phyloP scores from a whole-genome alignment of 1,284 basidiomycete species.

The Cystobasidium sp. region DNA sequence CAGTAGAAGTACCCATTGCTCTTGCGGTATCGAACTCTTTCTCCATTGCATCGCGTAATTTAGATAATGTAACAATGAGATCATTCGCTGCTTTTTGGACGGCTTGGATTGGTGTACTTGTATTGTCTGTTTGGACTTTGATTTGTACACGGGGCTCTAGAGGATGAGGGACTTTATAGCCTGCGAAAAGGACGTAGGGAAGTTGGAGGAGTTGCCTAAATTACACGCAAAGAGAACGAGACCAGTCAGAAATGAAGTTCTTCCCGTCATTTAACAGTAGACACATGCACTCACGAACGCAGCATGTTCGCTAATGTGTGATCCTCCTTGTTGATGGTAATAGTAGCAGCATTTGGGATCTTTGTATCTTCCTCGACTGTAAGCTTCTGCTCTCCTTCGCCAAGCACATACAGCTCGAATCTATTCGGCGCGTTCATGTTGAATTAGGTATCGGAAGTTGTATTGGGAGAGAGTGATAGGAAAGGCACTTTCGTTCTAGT shows the following conservation, averaged over 20 bases:
- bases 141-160: slow-evolving; percentile 90
- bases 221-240: too few species aligned
- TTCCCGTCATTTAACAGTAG: too few species aligned
- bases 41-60: slow-evolving; percentile 60
- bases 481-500: neutral
- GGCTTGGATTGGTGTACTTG: slow-evolving; percentile 77
- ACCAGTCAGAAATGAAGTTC: too few species aligned
- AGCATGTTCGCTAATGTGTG: slow-evolving; percentile 97
- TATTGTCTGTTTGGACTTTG: slow-evolving; percentile 94
- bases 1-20: slow-evolving; percentile 33
- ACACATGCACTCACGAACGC: slow-evolving; percentile 85
- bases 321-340: slow-evolving; percentile 93
- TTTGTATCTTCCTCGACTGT: slow-evolving; percentile 94
- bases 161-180: slow-evolving; percentile 97
- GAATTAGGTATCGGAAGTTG: too few species aligned
- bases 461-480: too few species aligned
- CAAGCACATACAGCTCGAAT: slow-evolving; percentile 86
- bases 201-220: slow-evolving; percentile 84
- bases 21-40: slow-evolving; percentile 58
- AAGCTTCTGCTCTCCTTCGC: slow-evolving; percentile 90
- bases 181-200: slow-evolving; percentile 88
- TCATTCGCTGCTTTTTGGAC: slow-evolving; percentile 82
- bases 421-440: slow-evolving; percentile 90
- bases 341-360: slow-evolving; percentile 93
- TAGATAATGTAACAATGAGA: slow-evolving; percentile 74